These are phyloP conservation scores for Ustanciosporium gigantosporum DNA, from an alignment of 1,284 basidiomycete genomes.

Conservation along the genomic window DNA sequence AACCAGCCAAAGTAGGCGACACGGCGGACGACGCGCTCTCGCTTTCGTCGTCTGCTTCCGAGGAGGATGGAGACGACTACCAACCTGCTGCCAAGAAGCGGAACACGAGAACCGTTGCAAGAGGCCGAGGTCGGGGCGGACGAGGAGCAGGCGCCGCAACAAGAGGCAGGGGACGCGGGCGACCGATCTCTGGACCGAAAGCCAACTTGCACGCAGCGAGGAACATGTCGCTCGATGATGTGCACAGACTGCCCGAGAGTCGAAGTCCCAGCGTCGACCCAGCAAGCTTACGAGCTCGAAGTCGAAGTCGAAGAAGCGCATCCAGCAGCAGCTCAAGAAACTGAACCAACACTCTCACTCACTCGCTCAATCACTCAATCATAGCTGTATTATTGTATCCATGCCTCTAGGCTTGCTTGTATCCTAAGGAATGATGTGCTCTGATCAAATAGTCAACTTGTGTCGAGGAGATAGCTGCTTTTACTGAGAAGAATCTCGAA, in stretches of 20 bases:
- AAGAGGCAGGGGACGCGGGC: background rate
- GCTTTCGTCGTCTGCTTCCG: conserved; percentile 5
- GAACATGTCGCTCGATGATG: conserved; percentile 38
- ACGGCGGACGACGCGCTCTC: background rate
- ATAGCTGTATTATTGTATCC: background rate
- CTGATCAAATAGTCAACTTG: too few species aligned
- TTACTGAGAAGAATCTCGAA: background rate
- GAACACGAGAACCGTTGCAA: too few species aligned
- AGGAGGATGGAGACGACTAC: conserved; percentile 1
- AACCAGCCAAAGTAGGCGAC: background rate
- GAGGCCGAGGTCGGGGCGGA: conserved; percentile 2
- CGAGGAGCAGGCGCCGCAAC: background rate
- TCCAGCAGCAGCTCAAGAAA: background rate
- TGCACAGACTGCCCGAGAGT: conserved; percentile 11
- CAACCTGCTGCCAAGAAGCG: conserved; percentile 1
- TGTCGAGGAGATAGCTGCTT: too few species aligned
- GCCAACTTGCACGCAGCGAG: conserved; percentile 24
- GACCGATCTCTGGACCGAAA: too few species aligned
- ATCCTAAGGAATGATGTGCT: too few species aligned
- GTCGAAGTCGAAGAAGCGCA: background rate
- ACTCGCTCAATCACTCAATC: background rate
- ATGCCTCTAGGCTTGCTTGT: too few species aligned
- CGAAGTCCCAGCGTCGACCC: conserved; percentile 27
- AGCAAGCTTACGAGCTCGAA: conserved; percentile 7
- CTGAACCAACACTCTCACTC: background rate